Conservation (phyloP, 208 protist genomes). For the Naegleria gruberi region DNA sequence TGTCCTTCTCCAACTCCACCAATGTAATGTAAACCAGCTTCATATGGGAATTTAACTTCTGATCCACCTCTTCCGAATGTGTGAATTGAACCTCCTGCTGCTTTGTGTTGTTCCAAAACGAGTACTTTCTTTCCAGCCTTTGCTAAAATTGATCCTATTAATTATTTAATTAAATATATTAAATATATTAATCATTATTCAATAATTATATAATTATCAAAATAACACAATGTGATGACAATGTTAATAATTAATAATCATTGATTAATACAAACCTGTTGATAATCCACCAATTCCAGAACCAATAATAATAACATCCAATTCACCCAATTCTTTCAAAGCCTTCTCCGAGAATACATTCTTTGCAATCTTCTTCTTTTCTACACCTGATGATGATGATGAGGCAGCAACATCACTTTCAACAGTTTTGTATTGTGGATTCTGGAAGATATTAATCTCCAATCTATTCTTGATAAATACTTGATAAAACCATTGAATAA, state of each 20-base stretch:
- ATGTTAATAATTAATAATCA: too few relatives aligned
- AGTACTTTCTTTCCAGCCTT: constrained; percentile 34
- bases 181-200: too few relatives aligned
- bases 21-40: constrained; percentile 39
- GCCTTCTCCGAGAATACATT: not conserved
- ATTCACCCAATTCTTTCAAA: not conserved
- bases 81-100: constrained; percentile 36
- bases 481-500: too few relatives aligned
- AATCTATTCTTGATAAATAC: too few relatives aligned
- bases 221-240: too few relatives aligned
- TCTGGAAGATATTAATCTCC: too few relatives aligned
- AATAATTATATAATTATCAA: too few relatives aligned
- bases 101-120: constrained; percentile 43
- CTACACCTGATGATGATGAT: too few relatives aligned
- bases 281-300: not conserved
- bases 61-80: constrained; percentile 35
- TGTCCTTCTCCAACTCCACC: not conserved
- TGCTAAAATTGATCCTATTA: constrained; percentile 24
- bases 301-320: not conserved
- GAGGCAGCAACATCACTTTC: too few relatives aligned
- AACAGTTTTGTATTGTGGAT: too few relatives aligned
- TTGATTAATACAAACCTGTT: too few relatives aligned
- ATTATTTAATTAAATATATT: too few relatives aligned
- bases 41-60: constrained; percentile 43
- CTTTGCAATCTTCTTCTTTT: not conserved